phyloP scores from a whole-genome alignment of 2,329 filamentous ascomycete species.

The Sporothrix inflata region DNA sequence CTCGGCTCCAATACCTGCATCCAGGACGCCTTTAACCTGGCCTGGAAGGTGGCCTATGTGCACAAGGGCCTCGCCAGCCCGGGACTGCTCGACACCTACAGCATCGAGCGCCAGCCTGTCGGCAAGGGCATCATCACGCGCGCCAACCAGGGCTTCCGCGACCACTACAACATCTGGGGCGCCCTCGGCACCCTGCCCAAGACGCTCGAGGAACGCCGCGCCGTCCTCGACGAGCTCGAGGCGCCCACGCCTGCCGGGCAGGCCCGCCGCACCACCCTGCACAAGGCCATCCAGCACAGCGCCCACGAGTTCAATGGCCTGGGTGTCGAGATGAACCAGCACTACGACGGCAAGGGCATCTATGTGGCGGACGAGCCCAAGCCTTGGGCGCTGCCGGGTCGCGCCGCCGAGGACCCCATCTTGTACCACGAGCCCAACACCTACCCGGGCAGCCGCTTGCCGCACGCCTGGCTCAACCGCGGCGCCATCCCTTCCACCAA shows the following conservation, averaged over 20 bases:
- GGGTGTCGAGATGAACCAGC: constrained; percentile 63
- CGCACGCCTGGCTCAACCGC: constrained; percentile 65
- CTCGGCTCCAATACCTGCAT: constrained; percentile 63
- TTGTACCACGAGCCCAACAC: constrained; percentile 53
- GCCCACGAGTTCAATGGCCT: constrained; percentile 57
- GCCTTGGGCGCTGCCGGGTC: constrained; percentile 33
- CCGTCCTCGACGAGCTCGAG: constrained; percentile 48
- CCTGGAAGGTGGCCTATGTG: constrained; percentile 59
- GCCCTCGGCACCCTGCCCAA: constrained; percentile 50
- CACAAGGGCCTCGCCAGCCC: constrained; percentile 41
- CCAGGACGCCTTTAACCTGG: constrained; percentile 59
- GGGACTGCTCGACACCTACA: constrained; percentile 49
- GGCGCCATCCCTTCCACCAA: constrained; percentile 43
- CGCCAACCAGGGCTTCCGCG: constrained; percentile 60
- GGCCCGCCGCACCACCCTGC: constrained; percentile 45
- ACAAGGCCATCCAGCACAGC: constrained; percentile 48
- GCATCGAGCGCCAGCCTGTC: constrained; percentile 53
- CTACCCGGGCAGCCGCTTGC: constrained; percentile 62
- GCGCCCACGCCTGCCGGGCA: constrained; percentile 44
- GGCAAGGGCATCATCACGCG: constrained; percentile 53
- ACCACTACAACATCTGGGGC: constrained; percentile 53
- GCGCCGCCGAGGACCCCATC: constrained; percentile 43
- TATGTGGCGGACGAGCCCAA: constrained; percentile 48
- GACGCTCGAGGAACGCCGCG: constrained; percentile 45
- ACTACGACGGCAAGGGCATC: constrained; percentile 52